Base-by-base conservation (phyloP, 768 basidiomycete genomes). In the Tricholoma matsutake region DNA sequence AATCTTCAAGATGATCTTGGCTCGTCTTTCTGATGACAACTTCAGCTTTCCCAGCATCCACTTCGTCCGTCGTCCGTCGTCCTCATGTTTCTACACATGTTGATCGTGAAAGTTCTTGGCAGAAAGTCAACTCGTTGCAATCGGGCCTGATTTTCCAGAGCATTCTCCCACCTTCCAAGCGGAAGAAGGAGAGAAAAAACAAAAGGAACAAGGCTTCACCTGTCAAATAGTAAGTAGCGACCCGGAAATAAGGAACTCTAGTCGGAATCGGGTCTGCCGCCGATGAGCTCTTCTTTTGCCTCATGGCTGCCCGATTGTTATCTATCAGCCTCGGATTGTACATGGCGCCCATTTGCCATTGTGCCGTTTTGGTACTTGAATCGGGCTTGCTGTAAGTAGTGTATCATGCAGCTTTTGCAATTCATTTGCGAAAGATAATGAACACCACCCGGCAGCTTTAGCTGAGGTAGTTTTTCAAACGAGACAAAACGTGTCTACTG, bases 1-100 rank as follows among this genome's bases (percentile, higher is more conserved):
- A 67, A 65, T 60, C 65, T 45, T 54, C 61, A 58, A 45, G 29
- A 43, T 43, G 62, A 65, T 67, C 64, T 65, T 67, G 57, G 63
- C 54, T 61, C 63, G 59, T 58, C 49, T 64, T 65, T 63, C 67
- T 67, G 67, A 67, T 67, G 60, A 61, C 61, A 58, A 56, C 29
- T 45, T 41, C 47, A 58, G 20, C 58, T 54, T 59, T 64, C 64
- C 52, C 60, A 55, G 56, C 31, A 65, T 32, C 51, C 57, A 54
- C 56, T 61, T 51, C 39, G 59, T 54, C 31, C 28, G 35, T 51
- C 39, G 59, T 54, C 31, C 28, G 35, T 54, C 37, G 58, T 70
- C 77, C 77, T 76, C 77, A 75, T 78, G 76, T 72, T 73, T 65
- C 57, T 60, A 67, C 77, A 69, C 77, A 74, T 78, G 76, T 73